A percentile compares a stretch with the other conserved stretches of the same genome.
Evolutionary conservation across 441 rosid genomes (phyloP).

Genomic region (Erysimum cheiri): DNA sequence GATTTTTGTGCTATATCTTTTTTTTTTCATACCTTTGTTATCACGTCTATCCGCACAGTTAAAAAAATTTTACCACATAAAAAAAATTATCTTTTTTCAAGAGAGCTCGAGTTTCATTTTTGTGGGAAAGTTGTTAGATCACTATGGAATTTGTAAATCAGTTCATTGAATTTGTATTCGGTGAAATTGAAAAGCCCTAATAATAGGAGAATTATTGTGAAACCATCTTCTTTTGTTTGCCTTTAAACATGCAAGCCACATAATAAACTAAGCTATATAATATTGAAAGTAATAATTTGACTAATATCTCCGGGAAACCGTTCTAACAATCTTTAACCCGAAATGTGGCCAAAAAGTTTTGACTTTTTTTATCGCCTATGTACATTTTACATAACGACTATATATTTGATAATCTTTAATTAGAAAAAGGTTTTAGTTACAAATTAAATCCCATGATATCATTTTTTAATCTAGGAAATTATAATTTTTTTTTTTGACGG

Average conservation of each 20-base stretch:
- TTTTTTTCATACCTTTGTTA: too few species aligned
- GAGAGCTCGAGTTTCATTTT: neutral
- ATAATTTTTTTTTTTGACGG: too few species aligned
- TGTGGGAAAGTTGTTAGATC: constrained; percentile 15
- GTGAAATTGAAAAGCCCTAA: constrained; percentile 30
- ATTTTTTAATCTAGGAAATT: neutral
- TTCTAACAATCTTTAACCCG: constrained; percentile 16
- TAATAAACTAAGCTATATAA: constrained; percentile 20
- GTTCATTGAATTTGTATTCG: constrained; percentile 9
- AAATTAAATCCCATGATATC: constrained; percentile 13
- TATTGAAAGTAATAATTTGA: constrained; percentile 12
- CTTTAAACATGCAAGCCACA: constrained; percentile 44
- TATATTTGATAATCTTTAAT: neutral
- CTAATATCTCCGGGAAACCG: constrained; percentile 11
- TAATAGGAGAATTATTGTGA: constrained; percentile 36
- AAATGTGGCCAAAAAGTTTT: constrained; percentile 22
- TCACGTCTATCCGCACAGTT: neutral
- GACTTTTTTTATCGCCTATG: neutral
- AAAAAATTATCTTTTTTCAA: too few species aligned
- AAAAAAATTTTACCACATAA: neutral
- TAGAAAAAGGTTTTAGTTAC: neutral
- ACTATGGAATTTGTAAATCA: constrained; percentile 8
- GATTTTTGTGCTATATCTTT: too few species aligned
- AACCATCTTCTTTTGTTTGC: constrained; percentile 37
- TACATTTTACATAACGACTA: neutral